phyloP scores from a whole-genome alignment of 805 yeast species.

The Zygosaccharomyces bisporus region DNA sequence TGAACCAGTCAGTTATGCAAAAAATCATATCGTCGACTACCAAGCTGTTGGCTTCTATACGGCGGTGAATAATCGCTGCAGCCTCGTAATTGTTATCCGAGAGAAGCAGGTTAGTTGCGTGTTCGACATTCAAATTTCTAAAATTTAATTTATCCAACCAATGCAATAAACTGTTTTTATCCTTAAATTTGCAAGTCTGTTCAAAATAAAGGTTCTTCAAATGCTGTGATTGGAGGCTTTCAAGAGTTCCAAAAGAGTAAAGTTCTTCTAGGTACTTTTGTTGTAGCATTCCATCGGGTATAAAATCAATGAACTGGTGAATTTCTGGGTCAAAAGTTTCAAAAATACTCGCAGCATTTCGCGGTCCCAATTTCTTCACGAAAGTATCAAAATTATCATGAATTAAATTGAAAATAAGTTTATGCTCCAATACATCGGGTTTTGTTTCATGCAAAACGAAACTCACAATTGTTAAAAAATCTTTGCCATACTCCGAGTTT shows the following conservation, averaged over 20 bases:
- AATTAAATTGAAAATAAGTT: slow-evolving; percentile 11
- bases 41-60: slow-evolving; percentile 15
- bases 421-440: slow-evolving; percentile 10
- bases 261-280: slow-evolving; percentile 23
- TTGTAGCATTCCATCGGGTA: slow-evolving; percentile 9
- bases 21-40: slow-evolving; percentile 20
- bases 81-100: slow-evolving; percentile 19
- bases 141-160: slow-evolving; percentile 22
- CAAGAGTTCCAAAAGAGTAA: slow-evolving; percentile 6
- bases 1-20: slow-evolving; percentile 21
- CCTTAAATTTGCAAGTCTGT: slow-evolving; percentile 18
- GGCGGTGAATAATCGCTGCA: slow-evolving; percentile 20
- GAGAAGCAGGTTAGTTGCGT: slow-evolving; percentile 13
- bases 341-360: slow-evolving; percentile 11
- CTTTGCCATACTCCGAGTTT: slow-evolving; percentile 9
- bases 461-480: slow-evolving; percentile 1
- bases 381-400: slow-evolving; percentile 16
- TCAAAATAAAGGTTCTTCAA: slow-evolving; percentile 18
- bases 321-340: slow-evolving; percentile 21
- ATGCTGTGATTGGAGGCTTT: slow-evolving; percentile 1
- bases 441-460: slow-evolving; percentile 9
- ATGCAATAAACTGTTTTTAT: slow-evolving; percentile 8
- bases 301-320: slow-evolving; percentile 17
- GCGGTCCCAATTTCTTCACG: slow-evolving; percentile 8
- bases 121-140: slow-evolving; percentile 12